Percentiles rank a stretch among this genome's conserved stretches.
These are phyloP conservation scores for Colletotrichum somersetense DNA, from an alignment of 2,329 filamentous ascomycete species.

Conservation along the genomic window DNA sequence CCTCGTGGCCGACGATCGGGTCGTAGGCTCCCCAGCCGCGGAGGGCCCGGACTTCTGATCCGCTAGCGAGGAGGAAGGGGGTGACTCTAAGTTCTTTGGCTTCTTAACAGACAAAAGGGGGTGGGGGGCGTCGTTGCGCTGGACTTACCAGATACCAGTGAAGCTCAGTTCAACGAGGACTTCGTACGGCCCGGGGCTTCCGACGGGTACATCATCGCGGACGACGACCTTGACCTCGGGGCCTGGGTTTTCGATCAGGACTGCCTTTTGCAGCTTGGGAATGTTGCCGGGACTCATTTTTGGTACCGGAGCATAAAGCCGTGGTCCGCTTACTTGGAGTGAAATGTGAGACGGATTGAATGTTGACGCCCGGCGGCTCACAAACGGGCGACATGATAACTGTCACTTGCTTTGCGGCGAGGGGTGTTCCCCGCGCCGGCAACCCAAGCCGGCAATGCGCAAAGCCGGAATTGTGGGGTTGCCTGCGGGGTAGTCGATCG, in stretches of 20 bases:
- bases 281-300: neutral
- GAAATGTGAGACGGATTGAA: neutral
- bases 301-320: too few relatives aligned
- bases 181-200: conserved; percentile 22
- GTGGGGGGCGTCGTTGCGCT: too few relatives aligned
- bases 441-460: neutral
- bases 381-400: neutral
- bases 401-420: neutral
- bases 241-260: conserved; percentile 31
- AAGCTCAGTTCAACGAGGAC: conserved; percentile 18
- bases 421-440: conserved; percentile 7
- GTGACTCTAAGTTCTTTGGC: too few relatives aligned
- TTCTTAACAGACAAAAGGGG: too few relatives aligned
- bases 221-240: conserved; percentile 13
- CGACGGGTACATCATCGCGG: conserved; percentile 26
- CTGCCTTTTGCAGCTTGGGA: conserved; percentile 20
- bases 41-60: conserved; percentile 49
- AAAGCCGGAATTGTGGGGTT: neutral
- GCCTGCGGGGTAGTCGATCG: neutral
- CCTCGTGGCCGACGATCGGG: conserved; percentile 49
- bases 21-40: conserved; percentile 48
- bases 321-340: neutral
- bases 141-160: conserved; percentile 28
- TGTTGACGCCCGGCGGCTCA: neutral
- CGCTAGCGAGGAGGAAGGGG: conserved; percentile 40